Evolutionary conservation across 2,329 filamentous ascomycete species (phyloP).

Genomic region (Aureobasidium sp.): DNA sequence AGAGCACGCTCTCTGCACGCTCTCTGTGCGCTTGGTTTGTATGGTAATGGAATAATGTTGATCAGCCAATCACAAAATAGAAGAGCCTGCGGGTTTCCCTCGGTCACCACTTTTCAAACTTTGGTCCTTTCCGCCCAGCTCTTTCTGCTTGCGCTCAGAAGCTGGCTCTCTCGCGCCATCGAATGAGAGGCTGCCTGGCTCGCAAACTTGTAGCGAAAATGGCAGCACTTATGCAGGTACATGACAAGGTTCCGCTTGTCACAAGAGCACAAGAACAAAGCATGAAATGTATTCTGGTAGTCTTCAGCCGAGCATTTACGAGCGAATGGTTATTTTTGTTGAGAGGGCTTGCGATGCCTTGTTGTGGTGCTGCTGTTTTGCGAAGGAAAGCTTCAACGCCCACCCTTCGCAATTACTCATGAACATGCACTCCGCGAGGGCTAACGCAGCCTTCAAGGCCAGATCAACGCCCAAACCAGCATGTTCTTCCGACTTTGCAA

Average conservation of each 20-base stretch:
- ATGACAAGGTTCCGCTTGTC: background rate
- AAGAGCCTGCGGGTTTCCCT: background rate
- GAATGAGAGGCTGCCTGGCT: background rate
- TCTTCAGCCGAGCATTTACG: background rate
- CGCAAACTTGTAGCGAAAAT: background rate
- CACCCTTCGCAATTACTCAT: background rate
- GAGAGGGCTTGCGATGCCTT: background rate
- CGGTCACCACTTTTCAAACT: background rate
- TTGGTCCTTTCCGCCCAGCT: background rate
- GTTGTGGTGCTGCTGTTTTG: background rate
- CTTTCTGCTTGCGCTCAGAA: background rate
- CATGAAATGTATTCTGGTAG: background rate
- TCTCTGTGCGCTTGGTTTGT: background rate
- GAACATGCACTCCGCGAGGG: conserved; percentile 2
- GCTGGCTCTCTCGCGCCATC: background rate
- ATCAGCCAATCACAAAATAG: background rate
- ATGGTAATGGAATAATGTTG: background rate
- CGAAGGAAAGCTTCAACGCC: background rate
- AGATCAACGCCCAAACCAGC: background rate
- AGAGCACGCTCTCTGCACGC: background rate
- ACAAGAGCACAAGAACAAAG: conserved; percentile 1
- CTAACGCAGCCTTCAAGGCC: background rate
- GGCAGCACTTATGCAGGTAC: conserved; percentile 6
- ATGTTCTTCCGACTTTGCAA: background rate
- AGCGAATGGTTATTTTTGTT: background rate